Base-by-base conservation (phyloP, 331 rosid species). In the Quercus phellos region DNA sequence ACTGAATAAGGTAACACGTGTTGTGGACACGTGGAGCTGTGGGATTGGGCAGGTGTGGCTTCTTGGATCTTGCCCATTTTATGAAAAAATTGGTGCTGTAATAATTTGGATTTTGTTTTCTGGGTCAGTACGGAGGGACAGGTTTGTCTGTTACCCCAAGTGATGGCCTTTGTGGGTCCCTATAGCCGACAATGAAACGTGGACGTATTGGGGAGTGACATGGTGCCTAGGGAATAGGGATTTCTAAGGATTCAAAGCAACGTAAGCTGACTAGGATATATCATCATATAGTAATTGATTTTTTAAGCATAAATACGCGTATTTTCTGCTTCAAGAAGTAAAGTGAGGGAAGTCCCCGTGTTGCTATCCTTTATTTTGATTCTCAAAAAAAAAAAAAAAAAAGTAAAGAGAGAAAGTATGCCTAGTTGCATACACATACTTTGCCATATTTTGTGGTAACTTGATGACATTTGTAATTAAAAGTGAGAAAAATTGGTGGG, bases 101-200 rank as follows among this genome's bases (percentile, higher is more conserved):
- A 38, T 38, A 38, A 38, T 66, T 76, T 73, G 73, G 58, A 69
- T 64, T 63, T 61, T 22, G 79, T 19, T 34, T 7, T 21, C 2
- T 38, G 46, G 19, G 21, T 54, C 50, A 19, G 68, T 55, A 71
- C 53, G 83, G 70, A 34, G 42, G 42, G 42, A 54, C n/a, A 5
- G 34, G 56, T 53, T 78, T 27, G 38, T 55, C 29, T 21, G 11
- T 7, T 18, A 2, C 26, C 32, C 64, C 70, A 73, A 27, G 54
- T 46, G 83, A 70, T 50, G 74, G 63, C 4, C 4, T 9, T 9
- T 24, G 73, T 77, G 85, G 93, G 87, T 0, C 78, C 91, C 63
- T 29, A 14, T 0, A 0, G 66, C 86, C 90, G 92, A 89, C 79
- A 76, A 6, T 16, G 70, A 78, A 84, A 87, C 87, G 95, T 88